phyloP scores from a whole-genome alignment of 176 grass and related monocot genomes.

The Poa pratensis region DNA sequence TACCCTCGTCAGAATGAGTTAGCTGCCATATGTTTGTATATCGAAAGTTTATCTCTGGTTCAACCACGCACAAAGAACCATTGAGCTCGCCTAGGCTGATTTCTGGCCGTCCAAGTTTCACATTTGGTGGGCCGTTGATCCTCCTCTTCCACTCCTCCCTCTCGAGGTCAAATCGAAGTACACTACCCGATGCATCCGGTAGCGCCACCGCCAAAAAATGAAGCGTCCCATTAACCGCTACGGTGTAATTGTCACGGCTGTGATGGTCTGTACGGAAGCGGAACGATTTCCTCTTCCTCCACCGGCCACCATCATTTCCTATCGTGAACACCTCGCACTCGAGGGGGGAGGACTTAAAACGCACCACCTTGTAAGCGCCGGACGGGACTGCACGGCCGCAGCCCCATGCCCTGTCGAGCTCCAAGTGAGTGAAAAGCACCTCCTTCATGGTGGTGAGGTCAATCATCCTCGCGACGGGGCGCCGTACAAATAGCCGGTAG shows the following conservation, averaged over 20 bases:
- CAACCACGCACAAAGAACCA: background rate
- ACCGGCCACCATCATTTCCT: background rate
- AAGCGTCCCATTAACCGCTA: background rate
- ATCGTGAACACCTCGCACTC: background rate
- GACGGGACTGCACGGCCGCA: background rate
- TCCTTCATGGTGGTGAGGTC: background rate
- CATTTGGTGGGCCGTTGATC: background rate
- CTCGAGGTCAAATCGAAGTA: background rate
- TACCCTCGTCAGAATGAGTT: background rate
- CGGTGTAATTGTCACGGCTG: background rate
- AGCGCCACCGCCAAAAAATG: background rate
- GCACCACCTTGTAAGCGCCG: background rate
- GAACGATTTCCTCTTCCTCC: background rate
- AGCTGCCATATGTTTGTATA: background rate
- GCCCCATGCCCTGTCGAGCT: background rate
- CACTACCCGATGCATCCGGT: no score
- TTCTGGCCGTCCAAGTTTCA: background rate
- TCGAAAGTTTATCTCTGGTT: background rate
- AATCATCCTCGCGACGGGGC: background rate
- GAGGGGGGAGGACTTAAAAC: background rate
- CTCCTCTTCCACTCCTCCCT: slow-evolving; percentile 4
- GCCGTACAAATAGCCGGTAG: no score
- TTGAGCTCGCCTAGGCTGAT: background rate
- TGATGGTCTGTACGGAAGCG: background rate
- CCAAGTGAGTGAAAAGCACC: background rate